Evolutionary conservation across 2,329 filamentous ascomycete genomes (phyloP), one percentile per base, ranked within the genome.

Genomic region (Xylaria digitata): DNA sequence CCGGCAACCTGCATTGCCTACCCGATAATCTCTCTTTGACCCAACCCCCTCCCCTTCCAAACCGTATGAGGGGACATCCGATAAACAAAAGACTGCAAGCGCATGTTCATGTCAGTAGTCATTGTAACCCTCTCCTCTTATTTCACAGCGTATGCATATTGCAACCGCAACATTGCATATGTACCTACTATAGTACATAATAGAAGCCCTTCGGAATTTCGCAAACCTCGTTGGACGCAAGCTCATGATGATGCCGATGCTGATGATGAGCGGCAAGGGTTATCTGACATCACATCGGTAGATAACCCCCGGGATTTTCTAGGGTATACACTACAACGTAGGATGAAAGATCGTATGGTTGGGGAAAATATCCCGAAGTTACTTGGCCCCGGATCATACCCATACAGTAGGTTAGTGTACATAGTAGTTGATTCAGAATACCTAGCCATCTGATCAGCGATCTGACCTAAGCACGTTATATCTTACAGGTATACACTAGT

Each of bases 381-480:
- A 8, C 34, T 37, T 37, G 26, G 15, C 19, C 30, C 34, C 8
- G 6, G 32, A 37, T 19, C 50, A 26, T 26, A 26, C 26, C 26
- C 26, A 26, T 26, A 26, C 26, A n/a, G n/a, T n/a, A n/a, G n/a
- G 32, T 34, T 9, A 34, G 32, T n/a, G 32, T 34, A 53, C 9
- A 21, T 37, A 13, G 8, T 37, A 37, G 34, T n/a, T n/a, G n/a
- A n/a, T 57, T 19, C 42, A 6, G 42, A 45, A 17, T 34, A 57
- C 54, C 19, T 15, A 43, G 1, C 19, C 19, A 57, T 54, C 19
- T 3, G 32, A 40, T 40, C 50, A 26, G 59, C 21, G 55, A 48
- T 50, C 48, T 49, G 49, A 59, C 54, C 55, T 59, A 48, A 55
- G 48, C 49, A 5, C 19, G 49, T 48, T 40, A 21, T 53, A 15